Evolutionary conservation across 768 basidiomycete genomes (phyloP).

Genomic region (Suillus subaureus): DNA sequence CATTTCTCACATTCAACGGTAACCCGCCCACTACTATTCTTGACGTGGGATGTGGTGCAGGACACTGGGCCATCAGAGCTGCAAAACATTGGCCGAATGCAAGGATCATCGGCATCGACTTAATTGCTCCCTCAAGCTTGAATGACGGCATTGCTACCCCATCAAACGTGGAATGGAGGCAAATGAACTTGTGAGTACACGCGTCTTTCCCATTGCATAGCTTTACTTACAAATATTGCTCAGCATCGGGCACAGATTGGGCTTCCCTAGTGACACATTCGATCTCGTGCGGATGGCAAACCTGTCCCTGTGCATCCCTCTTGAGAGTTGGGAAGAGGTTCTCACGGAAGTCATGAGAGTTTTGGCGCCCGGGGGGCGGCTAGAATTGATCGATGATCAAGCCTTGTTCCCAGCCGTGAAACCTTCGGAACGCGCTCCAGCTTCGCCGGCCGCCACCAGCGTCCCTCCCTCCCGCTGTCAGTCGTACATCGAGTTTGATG

Average conservation of each 20-base stretch:
- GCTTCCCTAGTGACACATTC: conserved; percentile 64
- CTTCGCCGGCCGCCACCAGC: conserved; percentile 10
- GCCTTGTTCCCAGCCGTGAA: conserved; percentile 61
- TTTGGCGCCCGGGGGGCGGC: conserved; percentile 56
- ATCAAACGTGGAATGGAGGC: conserved; percentile 49
- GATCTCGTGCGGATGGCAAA: conserved; percentile 78
- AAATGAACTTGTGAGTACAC: conserved; percentile 67
- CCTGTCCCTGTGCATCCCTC: conserved; percentile 61
- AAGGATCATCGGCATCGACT: conserved; percentile 65
- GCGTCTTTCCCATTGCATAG: background rate
- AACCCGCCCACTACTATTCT: conserved; percentile 58
- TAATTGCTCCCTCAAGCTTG: conserved; percentile 43
- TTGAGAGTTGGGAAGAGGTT: conserved; percentile 59
- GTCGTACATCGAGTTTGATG: conserved; percentile 26
- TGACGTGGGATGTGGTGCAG: conserved; percentile 77
- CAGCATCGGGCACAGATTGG: conserved; percentile 58
- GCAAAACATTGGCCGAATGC: conserved; percentile 62
- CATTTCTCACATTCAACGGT: conserved; percentile 56
- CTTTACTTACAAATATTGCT: conserved; percentile 16
- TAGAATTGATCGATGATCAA: conserved; percentile 79
- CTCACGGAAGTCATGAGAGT: conserved; percentile 65
- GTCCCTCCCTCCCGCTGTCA: conserved; percentile 1
- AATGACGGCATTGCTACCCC: conserved; percentile 41
- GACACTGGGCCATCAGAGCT: conserved; percentile 67
- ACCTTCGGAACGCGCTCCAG: conserved; percentile 21